Evolutionary conservation across 2,329 filamentous ascomycete genomes (phyloP), one percentile per base, ranked within the genome.

Genomic region (Graphiopsis chlorocephala): DNA sequence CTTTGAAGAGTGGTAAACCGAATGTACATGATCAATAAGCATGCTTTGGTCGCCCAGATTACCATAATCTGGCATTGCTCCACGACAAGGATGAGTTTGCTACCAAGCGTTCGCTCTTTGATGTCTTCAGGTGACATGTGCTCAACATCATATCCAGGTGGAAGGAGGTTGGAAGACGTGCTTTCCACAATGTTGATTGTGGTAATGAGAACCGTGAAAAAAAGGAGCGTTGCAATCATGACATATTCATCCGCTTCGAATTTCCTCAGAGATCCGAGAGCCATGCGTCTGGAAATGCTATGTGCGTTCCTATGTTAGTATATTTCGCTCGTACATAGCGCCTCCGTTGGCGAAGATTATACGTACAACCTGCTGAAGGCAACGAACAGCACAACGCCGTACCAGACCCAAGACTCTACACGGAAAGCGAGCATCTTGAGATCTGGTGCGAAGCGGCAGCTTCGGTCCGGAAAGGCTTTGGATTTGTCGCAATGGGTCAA

Each of bases 201-300:
- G n/a, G 79, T 78, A 31, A 88, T 78, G 17, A 85, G 77, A 3
- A 77, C 77, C 33, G 82, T 83, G 64, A 86, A 83, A 58, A 76
- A 76, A 10, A 75, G 76, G 66, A 83, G 75, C 8, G 82, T 80
- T 64, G 85, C 77, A 8, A 82, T 42, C 84, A 87, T 87, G 23
- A 85, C 75, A 70, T 81, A 86, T 71, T 88, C 86, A 68, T 88
- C 86, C n/a, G 81, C 70, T 69, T 84, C 82, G 15, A 86, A 79
- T 7, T 77, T 77, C 48, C 74, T 77, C 68, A 80, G 74, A 42
- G 81, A 80, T 14, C 82, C 79, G 35, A 86, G 77, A 8, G 79
- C 74, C 38, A 82, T 74, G 20, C 73, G 75, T 33, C 81, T 76
- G 11, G 81, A 82, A 29, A 78, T 74, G 29, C 79, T 81, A 58